phyloP scores from a whole-genome alignment of 306 rosid genomes.

The Datisca glomerata region DNA sequence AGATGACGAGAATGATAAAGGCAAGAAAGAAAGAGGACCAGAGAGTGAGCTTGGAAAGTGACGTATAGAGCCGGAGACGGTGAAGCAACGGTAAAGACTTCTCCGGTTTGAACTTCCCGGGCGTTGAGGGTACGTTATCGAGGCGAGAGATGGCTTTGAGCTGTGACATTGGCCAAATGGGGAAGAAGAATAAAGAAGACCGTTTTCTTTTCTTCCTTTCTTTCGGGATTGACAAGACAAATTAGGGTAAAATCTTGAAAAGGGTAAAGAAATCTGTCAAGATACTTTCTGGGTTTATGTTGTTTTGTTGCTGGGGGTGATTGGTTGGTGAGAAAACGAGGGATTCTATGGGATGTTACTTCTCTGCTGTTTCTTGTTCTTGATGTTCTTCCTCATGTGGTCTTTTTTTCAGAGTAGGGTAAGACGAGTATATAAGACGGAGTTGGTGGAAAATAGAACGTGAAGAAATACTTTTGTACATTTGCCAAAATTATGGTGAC shows the following conservation, averaged over 20 bases:
- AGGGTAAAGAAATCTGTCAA: neutral
- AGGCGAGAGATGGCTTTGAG: constrained; percentile 29
- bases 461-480: no score
- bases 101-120: constrained; percentile 67
- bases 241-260: no score
- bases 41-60: constrained; percentile 43
- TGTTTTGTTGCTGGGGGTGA: neutral
- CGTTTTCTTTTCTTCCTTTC: neutral
- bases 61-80: constrained; percentile 41
- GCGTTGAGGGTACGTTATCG: constrained; percentile 61
- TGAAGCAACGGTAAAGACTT: constrained; percentile 40
- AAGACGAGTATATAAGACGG: no score
- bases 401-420: no score
- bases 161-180: constrained; percentile 38
- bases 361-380: no score
- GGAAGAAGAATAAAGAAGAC: no score
- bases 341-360: no score
- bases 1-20: constrained; percentile 25
- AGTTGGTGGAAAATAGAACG: no score
- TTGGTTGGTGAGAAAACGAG: constrained; percentile 12
- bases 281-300: neutral
- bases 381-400: no score
- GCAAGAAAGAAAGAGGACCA: constrained; percentile 45
- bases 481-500: no score
- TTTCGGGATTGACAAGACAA: no score